Conservation (phyloP, 768 basidiomycete genomes). For the Termitomyces sp. region DNA sequence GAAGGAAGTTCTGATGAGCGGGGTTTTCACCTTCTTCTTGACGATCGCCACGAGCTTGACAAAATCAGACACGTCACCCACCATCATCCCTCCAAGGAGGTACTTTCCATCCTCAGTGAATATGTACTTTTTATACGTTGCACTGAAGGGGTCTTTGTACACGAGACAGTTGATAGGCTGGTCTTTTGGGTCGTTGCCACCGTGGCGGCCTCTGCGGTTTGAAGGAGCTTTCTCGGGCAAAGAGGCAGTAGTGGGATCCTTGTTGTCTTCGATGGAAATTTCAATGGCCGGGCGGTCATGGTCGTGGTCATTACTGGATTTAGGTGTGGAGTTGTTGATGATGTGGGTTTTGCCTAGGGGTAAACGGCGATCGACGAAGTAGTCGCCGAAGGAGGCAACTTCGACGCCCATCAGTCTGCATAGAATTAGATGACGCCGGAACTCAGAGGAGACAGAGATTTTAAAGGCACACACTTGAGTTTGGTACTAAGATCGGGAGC, state of each 20-base stretch:
- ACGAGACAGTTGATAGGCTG: constrained; percentile 50
- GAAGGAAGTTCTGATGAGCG: not conserved
- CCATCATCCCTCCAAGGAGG: constrained; percentile 74
- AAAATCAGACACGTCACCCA: constrained; percentile 66
- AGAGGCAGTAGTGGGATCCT: not conserved
- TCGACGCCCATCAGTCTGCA: constrained; percentile 27
- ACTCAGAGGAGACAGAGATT: not conserved
- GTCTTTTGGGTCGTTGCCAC: constrained; percentile 8
- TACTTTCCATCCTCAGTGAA: constrained; percentile 68
- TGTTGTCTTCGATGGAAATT: constrained; percentile 1
- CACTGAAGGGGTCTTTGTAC: constrained; percentile 69
- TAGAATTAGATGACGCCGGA: not conserved
- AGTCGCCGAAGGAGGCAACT: constrained; percentile 71
- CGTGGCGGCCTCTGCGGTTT: constrained; percentile 8
- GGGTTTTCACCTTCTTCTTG: constrained; percentile 50
- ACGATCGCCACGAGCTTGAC: constrained; percentile 65
- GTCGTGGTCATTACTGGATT: not conserved
- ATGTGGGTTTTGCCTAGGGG: not conserved
- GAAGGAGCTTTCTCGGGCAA: not conserved
- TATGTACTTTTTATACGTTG: constrained; percentile 72
- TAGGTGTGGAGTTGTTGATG: not conserved
- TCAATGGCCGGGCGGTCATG: not conserved
- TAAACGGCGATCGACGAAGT: constrained; percentile 47
- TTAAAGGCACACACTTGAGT: constrained; percentile 31
- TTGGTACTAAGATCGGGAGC: constrained; percentile 67